These are phyloP conservation scores for Forsythia suspensa DNA, from an alignment of 257 asterid genomes.

Conservation along the genomic window DNA sequence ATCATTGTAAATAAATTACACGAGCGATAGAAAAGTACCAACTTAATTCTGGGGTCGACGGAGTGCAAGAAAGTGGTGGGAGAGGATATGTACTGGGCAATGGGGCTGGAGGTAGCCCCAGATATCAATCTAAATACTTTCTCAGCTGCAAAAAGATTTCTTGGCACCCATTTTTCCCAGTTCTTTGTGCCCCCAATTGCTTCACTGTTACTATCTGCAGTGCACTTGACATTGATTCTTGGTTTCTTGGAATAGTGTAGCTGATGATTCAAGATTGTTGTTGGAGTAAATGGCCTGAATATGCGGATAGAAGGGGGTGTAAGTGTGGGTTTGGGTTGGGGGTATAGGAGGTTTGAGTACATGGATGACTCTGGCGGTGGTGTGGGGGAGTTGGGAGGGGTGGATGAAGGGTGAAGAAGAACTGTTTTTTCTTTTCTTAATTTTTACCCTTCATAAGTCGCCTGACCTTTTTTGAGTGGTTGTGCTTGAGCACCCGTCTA, in stretches of 20 bases:
- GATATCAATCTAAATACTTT: conserved; percentile 82
- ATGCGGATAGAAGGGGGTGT: conserved; percentile 18
- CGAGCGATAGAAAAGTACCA: conserved; percentile 44
- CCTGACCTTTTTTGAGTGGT: not conserved
- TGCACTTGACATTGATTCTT: conserved; percentile 40
- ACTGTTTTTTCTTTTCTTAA: not conserved
- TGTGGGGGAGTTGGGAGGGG: not conserved
- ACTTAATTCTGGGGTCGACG: conserved; percentile 88
- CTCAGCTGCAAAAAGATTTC: conserved; percentile 68
- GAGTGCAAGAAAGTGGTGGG: conserved; percentile 94
- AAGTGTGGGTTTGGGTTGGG: conserved; percentile 26
- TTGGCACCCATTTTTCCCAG: conserved; percentile 91
- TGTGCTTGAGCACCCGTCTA: not conserved
- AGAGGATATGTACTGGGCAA: conserved; percentile 92
- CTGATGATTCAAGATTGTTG: conserved; percentile 21
- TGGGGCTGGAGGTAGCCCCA: conserved; percentile 92
- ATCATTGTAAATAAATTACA: not conserved
- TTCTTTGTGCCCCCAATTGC: conserved; percentile 34
- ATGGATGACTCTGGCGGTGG: conserved; percentile 27
- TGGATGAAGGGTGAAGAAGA: not conserved
- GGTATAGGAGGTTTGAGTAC: conserved; percentile 48
- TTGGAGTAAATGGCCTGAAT: conserved; percentile 14
- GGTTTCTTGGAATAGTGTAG: conserved; percentile 25
- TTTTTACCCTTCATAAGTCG: not conserved
- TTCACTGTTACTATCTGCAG: conserved; percentile 31